Conservation (phyloP, 768 basidiomycete species). For the Kwoniella europaea region DNA sequence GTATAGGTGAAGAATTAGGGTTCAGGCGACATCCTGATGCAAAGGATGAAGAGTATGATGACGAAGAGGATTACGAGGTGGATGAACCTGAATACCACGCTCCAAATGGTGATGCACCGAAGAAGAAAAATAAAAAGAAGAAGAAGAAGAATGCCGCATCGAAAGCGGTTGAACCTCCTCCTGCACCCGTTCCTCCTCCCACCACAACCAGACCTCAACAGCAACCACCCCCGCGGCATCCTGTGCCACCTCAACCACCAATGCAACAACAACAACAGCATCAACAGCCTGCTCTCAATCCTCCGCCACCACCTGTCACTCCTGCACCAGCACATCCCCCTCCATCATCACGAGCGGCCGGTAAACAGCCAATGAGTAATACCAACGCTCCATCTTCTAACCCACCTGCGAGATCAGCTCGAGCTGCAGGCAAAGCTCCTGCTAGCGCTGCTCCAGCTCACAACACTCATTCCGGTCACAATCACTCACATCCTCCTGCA, state of each 20-base stretch:
- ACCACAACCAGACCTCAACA: constrained; percentile 36
- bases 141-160: constrained; percentile 60
- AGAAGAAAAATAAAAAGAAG: constrained; percentile 65
- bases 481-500: constrained; percentile 63
- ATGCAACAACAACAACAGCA: constrained; percentile 30
- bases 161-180: constrained; percentile 39
- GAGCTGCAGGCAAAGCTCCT: constrained; percentile 59
- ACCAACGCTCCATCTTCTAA: constrained; percentile 38
- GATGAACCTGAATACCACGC: constrained; percentile 44
- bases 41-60: constrained; percentile 42
- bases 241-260: constrained; percentile 36
- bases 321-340: constrained; percentile 63
- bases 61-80: constrained; percentile 48
- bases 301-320: constrained; percentile 61
- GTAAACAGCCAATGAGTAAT: constrained; percentile 91
- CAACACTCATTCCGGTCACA: constrained; percentile 38
- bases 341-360: constrained; percentile 81
- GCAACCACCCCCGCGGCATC: constrained; percentile 39
- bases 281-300: constrained; percentile 46
- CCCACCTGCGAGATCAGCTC: constrained; percentile 55
- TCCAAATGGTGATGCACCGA: constrained; percentile 48
- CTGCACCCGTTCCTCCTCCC: constrained; percentile 52
- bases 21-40: constrained; percentile 56
- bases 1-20: constrained; percentile 51
- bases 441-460: constrained; percentile 47